Percentiles rank a stretch among this genome's conserved stretches.
Evolutionary conservation across 305 asterid species (phyloP).

Genomic region (Withania somnifera): DNA sequence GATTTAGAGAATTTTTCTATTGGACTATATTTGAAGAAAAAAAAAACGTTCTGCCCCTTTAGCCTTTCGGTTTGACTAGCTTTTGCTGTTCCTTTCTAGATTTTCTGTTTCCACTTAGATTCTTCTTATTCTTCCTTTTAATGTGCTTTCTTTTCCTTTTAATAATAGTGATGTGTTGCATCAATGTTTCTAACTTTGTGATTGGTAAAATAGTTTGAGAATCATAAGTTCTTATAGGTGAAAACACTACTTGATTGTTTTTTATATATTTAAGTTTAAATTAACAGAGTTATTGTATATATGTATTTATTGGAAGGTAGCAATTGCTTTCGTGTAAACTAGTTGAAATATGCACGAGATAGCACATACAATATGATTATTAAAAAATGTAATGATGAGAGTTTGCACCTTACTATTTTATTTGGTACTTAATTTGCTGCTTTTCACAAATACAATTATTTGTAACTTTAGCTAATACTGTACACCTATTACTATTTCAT

Average conservation of each 20-base stretch:
- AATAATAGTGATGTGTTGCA: not conserved
- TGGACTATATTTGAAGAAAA: not conserved
- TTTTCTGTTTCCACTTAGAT: constrained; percentile 8
- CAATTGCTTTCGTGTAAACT: not conserved
- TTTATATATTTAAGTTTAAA: not conserved
- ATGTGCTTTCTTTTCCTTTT: not conserved
- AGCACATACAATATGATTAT: not conserved
- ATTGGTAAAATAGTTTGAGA: not conserved
- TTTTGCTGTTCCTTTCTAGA: not conserved
- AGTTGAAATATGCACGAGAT: not conserved
- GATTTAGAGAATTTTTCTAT: not conserved
- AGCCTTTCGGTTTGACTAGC: not conserved
- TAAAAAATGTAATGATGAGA: too few species aligned
- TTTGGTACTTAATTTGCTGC: not conserved
- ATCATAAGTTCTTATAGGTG: fast-evolving
- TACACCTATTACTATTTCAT: not conserved
- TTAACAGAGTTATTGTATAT: not conserved
- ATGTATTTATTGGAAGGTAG: not conserved
- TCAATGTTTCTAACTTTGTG: too few species aligned
- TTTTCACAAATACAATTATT: not conserved
- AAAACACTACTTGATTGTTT: fast-evolving
- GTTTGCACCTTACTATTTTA: too few species aligned
- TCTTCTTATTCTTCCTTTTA: not conserved
- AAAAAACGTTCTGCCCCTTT: not conserved
- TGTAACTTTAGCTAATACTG: not conserved